Evolutionary conservation across 345 rosid species (phyloP).

Genomic region (Gossypium australe): DNA sequence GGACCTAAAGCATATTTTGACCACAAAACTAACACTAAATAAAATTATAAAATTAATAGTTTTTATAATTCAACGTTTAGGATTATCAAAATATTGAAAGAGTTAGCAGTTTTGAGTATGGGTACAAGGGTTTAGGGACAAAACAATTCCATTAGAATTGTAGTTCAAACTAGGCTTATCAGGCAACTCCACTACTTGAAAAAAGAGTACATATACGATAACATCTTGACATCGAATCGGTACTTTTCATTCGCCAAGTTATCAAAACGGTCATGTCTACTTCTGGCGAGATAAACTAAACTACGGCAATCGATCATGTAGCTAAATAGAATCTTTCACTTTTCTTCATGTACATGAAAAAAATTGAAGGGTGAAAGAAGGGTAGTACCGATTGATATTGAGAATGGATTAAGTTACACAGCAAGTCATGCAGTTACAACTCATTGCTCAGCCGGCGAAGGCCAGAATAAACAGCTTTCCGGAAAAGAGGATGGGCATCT

Average conservation of each 20-base stretch:
- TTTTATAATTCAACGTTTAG: no score
- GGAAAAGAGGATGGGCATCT: slow-evolving; percentile 71
- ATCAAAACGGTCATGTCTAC: neutral
- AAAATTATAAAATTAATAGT: no score
- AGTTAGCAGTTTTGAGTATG: no score
- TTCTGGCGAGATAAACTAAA: neutral
- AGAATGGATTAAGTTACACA: slow-evolving; percentile 4
- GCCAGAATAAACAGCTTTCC: slow-evolving; percentile 64
- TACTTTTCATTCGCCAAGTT: no score
- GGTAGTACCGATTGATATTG: neutral
- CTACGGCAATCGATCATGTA: neutral
- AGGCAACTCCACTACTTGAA: neutral
- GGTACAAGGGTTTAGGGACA: no score
- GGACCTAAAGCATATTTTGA: no score
- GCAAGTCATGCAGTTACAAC: neutral
- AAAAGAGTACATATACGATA: neutral
- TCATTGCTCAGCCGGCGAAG: slow-evolving; percentile 30
- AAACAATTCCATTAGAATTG: neutral
- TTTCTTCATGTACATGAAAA: neutral
- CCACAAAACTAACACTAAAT: no score
- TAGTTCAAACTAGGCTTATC: neutral
- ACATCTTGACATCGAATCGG: neutral
- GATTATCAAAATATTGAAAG: no score
- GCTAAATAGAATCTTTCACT: neutral
- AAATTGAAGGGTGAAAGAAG: neutral